A percentile compares a stretch with the other conserved stretches of the same genome.
These are phyloP conservation scores for Epichloe sibirici DNA, from an alignment of 2,329 filamentous ascomycete genomes.

Conservation along the genomic window DNA sequence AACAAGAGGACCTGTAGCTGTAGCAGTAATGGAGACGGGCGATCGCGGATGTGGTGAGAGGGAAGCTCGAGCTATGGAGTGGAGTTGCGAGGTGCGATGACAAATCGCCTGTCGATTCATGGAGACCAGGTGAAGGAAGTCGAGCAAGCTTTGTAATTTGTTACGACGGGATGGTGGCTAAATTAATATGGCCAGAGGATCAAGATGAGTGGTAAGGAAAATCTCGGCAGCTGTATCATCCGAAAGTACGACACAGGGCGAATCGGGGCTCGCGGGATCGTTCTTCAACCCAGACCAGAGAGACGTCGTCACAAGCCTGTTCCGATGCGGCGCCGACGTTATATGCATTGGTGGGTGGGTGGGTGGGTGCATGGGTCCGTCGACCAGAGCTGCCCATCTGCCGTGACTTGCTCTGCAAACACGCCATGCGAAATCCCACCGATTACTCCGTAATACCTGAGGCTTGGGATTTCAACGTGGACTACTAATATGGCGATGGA, in stretches of 20 bases:
- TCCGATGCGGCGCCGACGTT: not conserved
- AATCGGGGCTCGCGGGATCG: not conserved
- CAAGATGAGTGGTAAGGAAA: not conserved
- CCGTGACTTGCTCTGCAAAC: too few species aligned
- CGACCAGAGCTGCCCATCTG: too few species aligned
- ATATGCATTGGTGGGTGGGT: not conserved
- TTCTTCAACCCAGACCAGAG: not conserved
- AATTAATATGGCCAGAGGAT: too few species aligned
- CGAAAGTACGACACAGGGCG: not conserved
- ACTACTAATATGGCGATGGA: too few species aligned
- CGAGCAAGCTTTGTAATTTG: not conserved
- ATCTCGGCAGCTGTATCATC: not conserved
- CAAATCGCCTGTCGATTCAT: conserved; percentile 6
- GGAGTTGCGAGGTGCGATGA: conserved; percentile 5
- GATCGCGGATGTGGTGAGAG: conserved; percentile 2
- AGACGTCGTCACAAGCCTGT: not conserved
- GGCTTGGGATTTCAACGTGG: too few species aligned
- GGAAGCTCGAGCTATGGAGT: conserved; percentile 3
- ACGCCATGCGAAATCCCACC: too few species aligned
- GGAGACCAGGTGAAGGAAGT: not conserved
- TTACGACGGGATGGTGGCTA: not conserved
- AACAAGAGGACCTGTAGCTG: not conserved
- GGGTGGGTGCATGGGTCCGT: not conserved
- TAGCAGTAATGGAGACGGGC: not conserved
- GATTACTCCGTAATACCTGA: too few species aligned